These are phyloP conservation scores for Stagonosporopsis vannaccii DNA, from an alignment of 2,329 filamentous ascomycete species.

Conservation along the genomic window DNA sequence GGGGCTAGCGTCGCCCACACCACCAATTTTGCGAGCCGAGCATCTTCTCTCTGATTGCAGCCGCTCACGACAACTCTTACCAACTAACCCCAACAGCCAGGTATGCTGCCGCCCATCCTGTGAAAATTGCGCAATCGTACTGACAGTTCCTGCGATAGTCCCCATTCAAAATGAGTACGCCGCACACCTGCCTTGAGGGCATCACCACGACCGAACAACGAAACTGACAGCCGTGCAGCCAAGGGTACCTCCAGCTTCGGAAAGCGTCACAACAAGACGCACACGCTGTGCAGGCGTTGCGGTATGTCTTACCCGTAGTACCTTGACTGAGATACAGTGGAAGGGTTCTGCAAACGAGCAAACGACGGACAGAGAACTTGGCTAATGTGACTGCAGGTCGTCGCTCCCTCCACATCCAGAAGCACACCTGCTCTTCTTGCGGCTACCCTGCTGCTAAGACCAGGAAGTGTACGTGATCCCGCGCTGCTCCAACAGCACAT, in stretches of 20 bases:
- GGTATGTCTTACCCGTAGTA: conserved; percentile 68
- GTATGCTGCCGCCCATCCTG: conserved; percentile 30
- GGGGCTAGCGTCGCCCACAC: not conserved
- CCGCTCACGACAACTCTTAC: conserved; percentile 21
- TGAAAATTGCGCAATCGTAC: conserved; percentile 18
- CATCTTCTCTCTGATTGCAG: not conserved
- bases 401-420: conserved; percentile 99
- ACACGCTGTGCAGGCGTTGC: conserved; percentile 98
- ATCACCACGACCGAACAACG: conserved; percentile 34
- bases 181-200: conserved; percentile 25
- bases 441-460: conserved; percentile 97
- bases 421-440: conserved; percentile 96
- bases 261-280: conserved; percentile 96
- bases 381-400: conserved; percentile 68
- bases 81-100: conserved; percentile 48
- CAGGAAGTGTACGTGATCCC: conserved; percentile 87
- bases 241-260: conserved; percentile 77
- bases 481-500: conserved; percentile 10
- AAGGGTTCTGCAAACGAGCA: conserved; percentile 23
- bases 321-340: conserved; percentile 24
- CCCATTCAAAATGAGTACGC: conserved; percentile 67
- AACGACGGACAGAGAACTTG: conserved; percentile 14
- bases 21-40: not conserved
- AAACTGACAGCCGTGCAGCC: conserved; percentile 63
- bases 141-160: conserved; percentile 42